Base-by-base conservation (phyloP, 139 green algal species). In the Auxenochlorella protothecoides region DNA sequence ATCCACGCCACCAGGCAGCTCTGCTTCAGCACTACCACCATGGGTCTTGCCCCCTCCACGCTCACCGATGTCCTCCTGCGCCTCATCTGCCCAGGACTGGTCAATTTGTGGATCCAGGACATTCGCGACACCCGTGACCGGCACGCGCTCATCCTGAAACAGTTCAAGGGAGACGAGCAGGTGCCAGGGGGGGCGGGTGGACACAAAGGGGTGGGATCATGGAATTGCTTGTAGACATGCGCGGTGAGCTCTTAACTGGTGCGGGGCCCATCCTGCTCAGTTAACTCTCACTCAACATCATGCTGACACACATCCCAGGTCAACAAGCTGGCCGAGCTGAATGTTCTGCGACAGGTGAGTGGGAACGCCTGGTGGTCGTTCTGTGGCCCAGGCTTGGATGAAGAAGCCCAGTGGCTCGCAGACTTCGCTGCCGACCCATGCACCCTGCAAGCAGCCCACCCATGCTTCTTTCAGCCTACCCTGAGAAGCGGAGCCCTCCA, bases 101-200 rank as follows among this genome's bases (percentile, higher is more conserved):
- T 91, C 60, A 93, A 92, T 78, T 85, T 88, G 68, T 94, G 89
- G 88, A 89, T 93, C 59, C 73, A 79, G 16, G 83, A 87, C 77
- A 88, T 91, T 66, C 81, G 84, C 2, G 76, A 85, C 55, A 79
- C 80, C 44, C 73, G 79, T 8, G 59, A 86, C 61, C 73, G 69
- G 27, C 63, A 74, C 11, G 62, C 64, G 53, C n/a, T 55, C 7
- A 74, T 83, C 61, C 53, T 59, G 4, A 59, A 71, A 7, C 9
- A 65, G 56, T 67, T 87, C 53, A 79, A 84, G 68, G 68, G 82
- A 61, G 65, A 73, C 9, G 69, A 64, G 3, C 59, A 78, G 15
- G 66, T 44, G 27, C 27, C 27, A 44, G 27, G 27, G 27, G 27
- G 27, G 1, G 27, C 27, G 27, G 27, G 27, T 44, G 27, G 27